Evolutionary conservation across 768 basidiomycete species (phyloP).

Genomic region (Pisolithus tinctorius): DNA sequence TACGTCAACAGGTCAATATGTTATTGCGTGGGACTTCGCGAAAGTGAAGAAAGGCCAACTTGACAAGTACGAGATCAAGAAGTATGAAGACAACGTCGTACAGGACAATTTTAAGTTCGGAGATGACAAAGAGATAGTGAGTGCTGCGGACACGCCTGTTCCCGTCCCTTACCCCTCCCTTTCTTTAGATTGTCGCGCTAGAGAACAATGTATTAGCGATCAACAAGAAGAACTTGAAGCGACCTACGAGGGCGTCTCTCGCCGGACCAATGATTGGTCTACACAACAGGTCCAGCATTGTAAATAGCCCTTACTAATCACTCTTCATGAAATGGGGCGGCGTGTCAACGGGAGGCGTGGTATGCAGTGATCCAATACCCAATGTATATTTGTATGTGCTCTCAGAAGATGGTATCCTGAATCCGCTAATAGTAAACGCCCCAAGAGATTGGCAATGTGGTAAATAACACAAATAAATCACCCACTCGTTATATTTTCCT

Average conservation of each 20-base stretch:
- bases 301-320: slow-evolving; percentile 55
- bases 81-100: slow-evolving; percentile 90
- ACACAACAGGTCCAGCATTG: slow-evolving; percentile 55
- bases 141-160: slow-evolving; percentile 17
- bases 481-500: background rate
- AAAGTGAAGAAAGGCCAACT: slow-evolving; percentile 90
- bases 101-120: slow-evolving; percentile 98
- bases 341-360: slow-evolving; percentile 1
- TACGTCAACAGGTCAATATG: slow-evolving; percentile 86
- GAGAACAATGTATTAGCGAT: slow-evolving; percentile 90
- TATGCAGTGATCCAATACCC: slow-evolving; percentile 13
- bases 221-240: slow-evolving; percentile 88
- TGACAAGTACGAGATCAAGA: slow-evolving; percentile 94
- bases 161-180: slow-evolving; percentile 4
- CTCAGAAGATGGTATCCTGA: too few relatives aligned
- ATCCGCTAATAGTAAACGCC: background rate
- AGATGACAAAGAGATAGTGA: slow-evolving; percentile 91
- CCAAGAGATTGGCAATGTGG: slow-evolving; percentile 4
- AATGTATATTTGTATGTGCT: background rate
- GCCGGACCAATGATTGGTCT: slow-evolving; percentile 37
- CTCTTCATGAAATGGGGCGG: too few relatives aligned
- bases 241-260: slow-evolving; percentile 72
- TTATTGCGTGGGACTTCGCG: slow-evolving; percentile 95
- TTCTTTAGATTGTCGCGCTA: slow-evolving; percentile 81
- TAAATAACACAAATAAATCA: slow-evolving; percentile 19